Conservation (phyloP, 1,284 basidiomycete genomes). For the Rhodotorula sp. region DNA sequence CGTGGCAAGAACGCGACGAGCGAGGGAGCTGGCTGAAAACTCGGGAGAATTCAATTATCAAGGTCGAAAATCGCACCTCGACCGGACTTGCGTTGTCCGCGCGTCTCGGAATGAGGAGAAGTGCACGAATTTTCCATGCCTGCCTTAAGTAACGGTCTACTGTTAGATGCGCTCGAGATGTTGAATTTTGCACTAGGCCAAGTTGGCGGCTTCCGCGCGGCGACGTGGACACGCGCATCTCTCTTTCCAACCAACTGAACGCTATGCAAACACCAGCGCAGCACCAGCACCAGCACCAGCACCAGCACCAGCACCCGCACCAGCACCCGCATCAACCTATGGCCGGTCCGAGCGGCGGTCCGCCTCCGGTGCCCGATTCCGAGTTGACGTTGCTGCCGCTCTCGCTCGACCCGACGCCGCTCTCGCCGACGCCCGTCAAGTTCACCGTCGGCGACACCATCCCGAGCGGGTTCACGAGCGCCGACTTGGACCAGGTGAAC, state of each 20-base stretch:
- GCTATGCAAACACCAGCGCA: neutral
- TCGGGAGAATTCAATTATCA: too few relatives aligned
- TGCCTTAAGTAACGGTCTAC: too few relatives aligned
- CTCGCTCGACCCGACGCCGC: conserved; percentile 23
- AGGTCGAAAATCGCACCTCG: too few relatives aligned
- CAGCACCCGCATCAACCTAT: neutral
- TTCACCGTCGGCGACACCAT: conserved; percentile 1
- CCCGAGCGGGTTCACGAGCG: conserved; percentile 12
- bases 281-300: neutral
- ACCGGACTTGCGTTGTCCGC: too few relatives aligned
- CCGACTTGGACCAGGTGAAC: conserved; percentile 30
- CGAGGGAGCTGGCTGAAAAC: too few relatives aligned
- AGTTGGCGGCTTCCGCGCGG: neutral
- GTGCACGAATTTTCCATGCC: too few relatives aligned
- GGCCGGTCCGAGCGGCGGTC: neutral
- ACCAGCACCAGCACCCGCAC: neutral
- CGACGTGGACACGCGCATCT: too few relatives aligned
- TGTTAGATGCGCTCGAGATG: too few relatives aligned
- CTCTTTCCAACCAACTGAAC: too few relatives aligned
- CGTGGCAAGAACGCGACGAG: too few relatives aligned
- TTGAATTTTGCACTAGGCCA: too few relatives aligned
- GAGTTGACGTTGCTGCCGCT: conserved; percentile 30
- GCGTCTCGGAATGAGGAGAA: too few relatives aligned
- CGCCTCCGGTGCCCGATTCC: conserved; percentile 12
- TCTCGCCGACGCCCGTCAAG: conserved; percentile 18